Base-by-base conservation (phyloP, 169 alveolate genomes). In the Plasmodium blacklocki region DNA sequence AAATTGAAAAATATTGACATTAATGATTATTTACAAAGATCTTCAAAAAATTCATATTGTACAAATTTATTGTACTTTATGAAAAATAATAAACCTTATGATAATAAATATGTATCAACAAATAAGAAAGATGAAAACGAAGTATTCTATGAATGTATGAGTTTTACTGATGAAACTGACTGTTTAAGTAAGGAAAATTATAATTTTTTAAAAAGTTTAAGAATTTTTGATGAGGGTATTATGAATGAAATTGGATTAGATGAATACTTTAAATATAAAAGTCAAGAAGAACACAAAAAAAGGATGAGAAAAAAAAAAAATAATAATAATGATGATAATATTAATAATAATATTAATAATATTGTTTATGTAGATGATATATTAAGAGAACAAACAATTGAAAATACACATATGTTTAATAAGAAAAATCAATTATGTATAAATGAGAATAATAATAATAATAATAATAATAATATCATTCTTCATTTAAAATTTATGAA, bases 141-240 rank as follows among this genome's bases (percentile, higher is more conserved):
- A 39, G 56, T 68, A 59, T 80, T 80, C 62, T 80, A 80, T 72
- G 90, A 80, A 68, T 80, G 68, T 70, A 80, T 80, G 90, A 2
- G 18, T 73, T 19, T 23, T 32, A n/a, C 12, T 18, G 32, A 68
- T 80, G 83, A 68, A 9, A 47, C 39, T 5, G 60, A n/a, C 4
- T 21, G 70, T 18, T 32, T 32, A 54, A 23, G 18, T 47, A 80
- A 68, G 19, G 50, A 15, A 6, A 58, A 68, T 62, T 54, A 9
- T 19, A 68, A 23, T 60, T 80, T 80, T 45, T 49, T 80, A 73
- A 21, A 54, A 11, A 67, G 29, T 59, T 66, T 80, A 68, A 80
- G 67, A 23, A 39, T 80, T 67, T 80, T 80, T 63, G 90, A 63
- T 47, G 39, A 80, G 4, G 67, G 63, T 21, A 54, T 80, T 60